These are phyloP conservation scores for Citrus glauca DNA, from an alignment of 345 rosid genomes.

Conservation along the genomic window DNA sequence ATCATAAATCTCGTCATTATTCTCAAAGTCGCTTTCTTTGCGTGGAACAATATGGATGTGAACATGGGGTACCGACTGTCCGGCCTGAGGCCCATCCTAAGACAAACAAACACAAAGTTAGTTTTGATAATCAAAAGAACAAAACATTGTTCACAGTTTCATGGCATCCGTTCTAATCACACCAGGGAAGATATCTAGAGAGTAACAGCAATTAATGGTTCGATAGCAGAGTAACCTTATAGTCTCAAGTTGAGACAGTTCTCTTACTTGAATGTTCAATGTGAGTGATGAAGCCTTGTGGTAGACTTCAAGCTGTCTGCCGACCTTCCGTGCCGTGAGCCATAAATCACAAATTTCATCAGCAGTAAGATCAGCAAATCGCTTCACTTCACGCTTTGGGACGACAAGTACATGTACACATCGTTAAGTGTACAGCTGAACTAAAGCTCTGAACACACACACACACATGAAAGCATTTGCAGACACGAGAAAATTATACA, in stretches of 20 bases:
- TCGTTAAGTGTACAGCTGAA: constrained; percentile 31
- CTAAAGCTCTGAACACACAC: too few relatives aligned
- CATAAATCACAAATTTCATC: constrained; percentile 81
- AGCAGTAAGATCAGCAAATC: constrained; percentile 79
- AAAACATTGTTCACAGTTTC: not conserved
- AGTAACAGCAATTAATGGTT: too few relatives aligned
- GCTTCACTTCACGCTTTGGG: constrained; percentile 82
- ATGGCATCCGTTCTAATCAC: too few relatives aligned
- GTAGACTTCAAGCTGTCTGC: constrained; percentile 62
- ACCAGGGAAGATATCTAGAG: too few relatives aligned
- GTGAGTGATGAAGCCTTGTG: constrained; percentile 84
- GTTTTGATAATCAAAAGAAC: not conserved
- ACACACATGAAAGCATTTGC: too few relatives aligned
- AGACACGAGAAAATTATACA: too few relatives aligned
- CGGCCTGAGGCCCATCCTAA: constrained; percentile 96
- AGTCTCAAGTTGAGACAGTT: not conserved
- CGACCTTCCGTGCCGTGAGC: constrained; percentile 75
- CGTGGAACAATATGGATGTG: constrained; percentile 89
- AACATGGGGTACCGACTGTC: constrained; percentile 94
- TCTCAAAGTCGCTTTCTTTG: constrained; percentile 80
- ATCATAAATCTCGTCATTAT: constrained; percentile 84
- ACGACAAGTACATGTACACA: constrained; percentile 78
- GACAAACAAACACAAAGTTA: not conserved
- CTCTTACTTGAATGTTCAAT: constrained; percentile 70
- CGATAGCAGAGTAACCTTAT: too few relatives aligned